These are phyloP conservation scores for Stipa capillata DNA, from an alignment of 176 grass and related monocot genomes.

Conservation along the genomic window DNA sequence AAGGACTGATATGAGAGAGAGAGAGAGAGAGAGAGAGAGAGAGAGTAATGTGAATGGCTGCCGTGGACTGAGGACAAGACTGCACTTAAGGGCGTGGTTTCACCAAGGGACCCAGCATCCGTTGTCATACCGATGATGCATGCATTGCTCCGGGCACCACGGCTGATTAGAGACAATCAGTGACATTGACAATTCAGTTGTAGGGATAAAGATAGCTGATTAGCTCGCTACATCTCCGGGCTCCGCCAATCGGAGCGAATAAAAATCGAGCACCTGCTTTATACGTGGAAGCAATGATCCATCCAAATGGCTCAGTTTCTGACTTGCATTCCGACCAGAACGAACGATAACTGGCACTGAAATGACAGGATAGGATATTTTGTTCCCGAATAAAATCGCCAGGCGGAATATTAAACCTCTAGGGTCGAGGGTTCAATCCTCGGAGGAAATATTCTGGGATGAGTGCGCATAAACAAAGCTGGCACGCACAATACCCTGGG, in stretches of 20 bases:
- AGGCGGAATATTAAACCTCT: background rate
- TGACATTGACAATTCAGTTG: background rate
- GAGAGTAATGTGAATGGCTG: slow-evolving; percentile 1
- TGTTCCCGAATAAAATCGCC: slow-evolving; percentile 7
- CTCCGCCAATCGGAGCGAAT: background rate
- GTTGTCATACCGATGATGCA: background rate
- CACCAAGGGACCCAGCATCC: background rate
- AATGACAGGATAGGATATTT: background rate
- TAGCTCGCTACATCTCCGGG: background rate
- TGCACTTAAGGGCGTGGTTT: background rate
- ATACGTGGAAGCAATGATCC: background rate
- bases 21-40: background rate
- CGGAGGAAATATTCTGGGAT: background rate
- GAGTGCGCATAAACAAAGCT: background rate
- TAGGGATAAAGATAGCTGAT: background rate
- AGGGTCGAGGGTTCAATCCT: background rate
- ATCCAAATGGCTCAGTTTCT: background rate
- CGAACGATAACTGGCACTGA: background rate
- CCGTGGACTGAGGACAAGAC: background rate
- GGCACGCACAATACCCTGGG: background rate
- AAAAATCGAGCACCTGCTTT: background rate
- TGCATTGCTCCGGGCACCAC: background rate
- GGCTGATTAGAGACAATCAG: background rate
- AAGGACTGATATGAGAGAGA: background rate
- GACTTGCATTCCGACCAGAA: background rate